Evolutionary conservation across 2,329 filamentous ascomycete genomes (phyloP), one percentile per base, ranked within the genome.

Genomic region (Epichloe brachyelytri): DNA sequence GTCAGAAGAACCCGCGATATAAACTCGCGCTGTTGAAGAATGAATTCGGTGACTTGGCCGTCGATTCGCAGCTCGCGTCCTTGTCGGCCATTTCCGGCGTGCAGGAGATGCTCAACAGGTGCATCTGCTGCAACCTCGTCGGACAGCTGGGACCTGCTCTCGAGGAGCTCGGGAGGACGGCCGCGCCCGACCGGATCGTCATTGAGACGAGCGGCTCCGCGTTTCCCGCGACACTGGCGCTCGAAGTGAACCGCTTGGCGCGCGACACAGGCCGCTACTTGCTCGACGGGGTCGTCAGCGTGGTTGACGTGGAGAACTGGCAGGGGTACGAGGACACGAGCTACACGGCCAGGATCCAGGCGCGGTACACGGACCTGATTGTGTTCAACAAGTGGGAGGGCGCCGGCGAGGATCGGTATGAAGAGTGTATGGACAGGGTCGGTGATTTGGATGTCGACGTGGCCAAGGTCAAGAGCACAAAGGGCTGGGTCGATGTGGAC

Each of bases 111-210:
- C 83, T 98, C 50, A 95, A 95, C 66, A 93, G 91, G 58, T 97
- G 93, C 71, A 97, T 98, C 68, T 98, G 93, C 78, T 98, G 93
- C 73, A 97, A 97, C 65, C 84, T 97, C 26, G 91, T 98, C 54
- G 93, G 93, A 15, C 88, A 95, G 67, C 80, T 98, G 7, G 80
- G 81, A 53, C 82, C 85, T 46, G 90, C 91, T 1, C 81, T 98
- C 17, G 71, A 78, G 43, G 83, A 93, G 62, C 81, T 98, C 40
- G 78, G 79, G 48, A 67, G 71, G 22, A 66, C 65, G 14, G 66
- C 74, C 36, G 53, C 55, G 5, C 91, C 89, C 0, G 86, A 96
- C 64, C 80, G 93, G 51, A 93, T 98, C 67, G 81, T 98, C 49
- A 83, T 98, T 65, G 93, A 98, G 75, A 98, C 93, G 2, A 87